These are phyloP conservation scores for Sclerospora graminicola DNA, from an alignment of 352 stramenopile genomes.

Conservation along the genomic window DNA sequence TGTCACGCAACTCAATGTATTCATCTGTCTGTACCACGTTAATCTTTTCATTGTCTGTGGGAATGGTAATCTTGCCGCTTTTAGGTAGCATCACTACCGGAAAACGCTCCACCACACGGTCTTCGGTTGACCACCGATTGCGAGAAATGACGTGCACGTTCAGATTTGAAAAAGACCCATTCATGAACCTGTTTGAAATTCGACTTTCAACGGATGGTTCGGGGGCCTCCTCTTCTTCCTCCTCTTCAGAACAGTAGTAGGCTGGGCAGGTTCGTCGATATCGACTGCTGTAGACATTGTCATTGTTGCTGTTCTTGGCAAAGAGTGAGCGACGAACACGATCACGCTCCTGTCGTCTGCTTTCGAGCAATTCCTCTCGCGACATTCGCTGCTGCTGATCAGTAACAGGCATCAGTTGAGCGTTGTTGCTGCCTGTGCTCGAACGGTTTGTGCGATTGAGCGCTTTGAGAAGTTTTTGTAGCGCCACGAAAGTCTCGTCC, in stretches of 20 bases:
- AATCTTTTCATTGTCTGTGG: slow-evolving; percentile 71
- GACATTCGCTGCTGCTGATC: slow-evolving; percentile 28
- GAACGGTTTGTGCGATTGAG: slow-evolving; percentile 32
- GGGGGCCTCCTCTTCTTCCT: slow-evolving; percentile 50
- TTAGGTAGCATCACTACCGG: slow-evolving; percentile 68
- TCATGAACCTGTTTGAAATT: slow-evolving; percentile 78
- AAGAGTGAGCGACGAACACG: slow-evolving; percentile 57
- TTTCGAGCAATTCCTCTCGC: slow-evolving; percentile 69
- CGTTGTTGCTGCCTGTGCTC: slow-evolving; percentile 12
- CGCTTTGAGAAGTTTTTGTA: slow-evolving; percentile 61
- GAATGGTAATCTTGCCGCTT: slow-evolving; percentile 47
- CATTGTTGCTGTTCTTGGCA: slow-evolving; percentile 18
- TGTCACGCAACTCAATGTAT: slow-evolving; percentile 48
- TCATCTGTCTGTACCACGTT: slow-evolving; percentile 58
- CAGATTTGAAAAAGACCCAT: slow-evolving; percentile 59
- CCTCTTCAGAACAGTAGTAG: slow-evolving; percentile 55
- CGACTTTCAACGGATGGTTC: slow-evolving; percentile 60
- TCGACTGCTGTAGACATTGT: slow-evolving; percentile 1
- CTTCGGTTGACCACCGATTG: slow-evolving; percentile 56
- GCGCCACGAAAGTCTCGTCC: slow-evolving; percentile 69
- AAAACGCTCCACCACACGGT: slow-evolving; percentile 43
- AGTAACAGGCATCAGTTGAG: slow-evolving; percentile 1
- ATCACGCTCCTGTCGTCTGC: slow-evolving; percentile 49
- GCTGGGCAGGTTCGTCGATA: slow-evolving; percentile 30
- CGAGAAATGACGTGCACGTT: slow-evolving; percentile 71